Evolutionary conservation across 257 asterid genomes (phyloP).

Genomic region (Solanum megistacrolobum): DNA sequence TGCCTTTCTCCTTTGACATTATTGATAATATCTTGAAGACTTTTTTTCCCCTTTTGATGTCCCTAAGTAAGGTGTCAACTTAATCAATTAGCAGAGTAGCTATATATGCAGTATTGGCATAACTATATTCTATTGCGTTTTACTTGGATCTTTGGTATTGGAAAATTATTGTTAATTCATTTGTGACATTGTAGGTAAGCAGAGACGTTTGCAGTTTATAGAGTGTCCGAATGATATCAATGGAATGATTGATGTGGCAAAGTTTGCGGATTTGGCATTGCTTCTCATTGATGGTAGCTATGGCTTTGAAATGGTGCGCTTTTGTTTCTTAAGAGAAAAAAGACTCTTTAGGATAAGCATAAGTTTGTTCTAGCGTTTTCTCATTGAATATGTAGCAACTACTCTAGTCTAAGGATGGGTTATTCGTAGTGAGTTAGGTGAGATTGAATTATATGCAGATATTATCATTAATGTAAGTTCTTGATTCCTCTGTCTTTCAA

Average conservation of each 20-base stretch:
- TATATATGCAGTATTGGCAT: background rate
- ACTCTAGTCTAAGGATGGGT: background rate
- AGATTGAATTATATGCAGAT: background rate
- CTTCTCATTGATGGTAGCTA: conserved; percentile 96
- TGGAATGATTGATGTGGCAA: conserved; percentile 98
- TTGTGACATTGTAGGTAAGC: conserved; percentile 53
- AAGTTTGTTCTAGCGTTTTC: background rate
- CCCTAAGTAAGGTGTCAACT: background rate
- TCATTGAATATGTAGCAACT: background rate
- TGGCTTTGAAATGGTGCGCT: conserved; percentile 95
- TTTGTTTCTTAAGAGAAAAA: background rate
- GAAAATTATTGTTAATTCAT: background rate
- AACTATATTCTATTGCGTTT: background rate
- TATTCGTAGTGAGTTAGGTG: background rate
- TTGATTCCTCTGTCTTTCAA: background rate
- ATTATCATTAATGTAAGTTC: background rate
- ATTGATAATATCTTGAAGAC: background rate
- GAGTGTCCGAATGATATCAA: conserved; percentile 98
- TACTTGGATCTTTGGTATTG: background rate
- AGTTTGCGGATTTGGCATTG: conserved; percentile 86
- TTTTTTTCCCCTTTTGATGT: background rate
- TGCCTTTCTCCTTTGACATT: background rate
- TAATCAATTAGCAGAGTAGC: background rate
- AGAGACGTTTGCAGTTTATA: conserved; percentile 84
- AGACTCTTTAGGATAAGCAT: background rate